These are phyloP conservation scores for Xylariaceae sp. DNA, from an alignment of 2,329 filamentous ascomycete species.

Conservation along the genomic window DNA sequence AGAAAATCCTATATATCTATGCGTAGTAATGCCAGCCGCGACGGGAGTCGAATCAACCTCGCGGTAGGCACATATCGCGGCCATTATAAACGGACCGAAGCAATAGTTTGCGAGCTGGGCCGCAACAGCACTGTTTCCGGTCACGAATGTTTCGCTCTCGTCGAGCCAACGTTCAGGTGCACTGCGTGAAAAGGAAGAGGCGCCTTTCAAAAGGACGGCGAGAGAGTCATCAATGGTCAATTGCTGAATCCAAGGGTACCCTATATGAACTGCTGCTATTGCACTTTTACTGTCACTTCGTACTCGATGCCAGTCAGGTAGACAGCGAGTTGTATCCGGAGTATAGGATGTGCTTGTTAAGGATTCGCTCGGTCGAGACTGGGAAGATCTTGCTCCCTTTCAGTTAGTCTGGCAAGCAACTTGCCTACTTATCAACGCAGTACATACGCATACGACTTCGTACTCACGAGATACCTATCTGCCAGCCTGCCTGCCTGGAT, in stretches of 20 bases:
- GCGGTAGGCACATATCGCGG: neutral
- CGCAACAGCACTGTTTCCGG: neutral
- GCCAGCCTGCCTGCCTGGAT: too few relatives aligned
- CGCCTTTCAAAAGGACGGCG: constrained; percentile 5
- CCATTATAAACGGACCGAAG: constrained; percentile 1
- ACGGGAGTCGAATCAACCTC: neutral
- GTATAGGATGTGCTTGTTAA: neutral
- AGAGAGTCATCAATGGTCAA: neutral
- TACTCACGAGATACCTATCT: too few relatives aligned
- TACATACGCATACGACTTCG: neutral
- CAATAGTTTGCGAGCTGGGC: constrained; percentile 15
- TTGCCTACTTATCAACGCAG: too few relatives aligned
- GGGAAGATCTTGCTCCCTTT: neutral
- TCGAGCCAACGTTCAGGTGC: constrained; percentile 1
- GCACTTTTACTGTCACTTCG: neutral
- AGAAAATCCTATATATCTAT: neutral
- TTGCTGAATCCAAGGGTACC: neutral
- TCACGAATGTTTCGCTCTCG: neutral
- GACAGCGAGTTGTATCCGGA: neutral
- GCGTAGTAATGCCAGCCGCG: neutral
- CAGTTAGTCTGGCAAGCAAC: neutral
- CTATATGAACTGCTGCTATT: neutral
- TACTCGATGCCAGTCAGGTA: neutral
- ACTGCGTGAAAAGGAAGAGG: neutral
- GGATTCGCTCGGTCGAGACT: neutral